Base-by-base conservation (phyloP, 2,329 filamentous ascomycete species). In the Calonectria pauciramosa region DNA sequence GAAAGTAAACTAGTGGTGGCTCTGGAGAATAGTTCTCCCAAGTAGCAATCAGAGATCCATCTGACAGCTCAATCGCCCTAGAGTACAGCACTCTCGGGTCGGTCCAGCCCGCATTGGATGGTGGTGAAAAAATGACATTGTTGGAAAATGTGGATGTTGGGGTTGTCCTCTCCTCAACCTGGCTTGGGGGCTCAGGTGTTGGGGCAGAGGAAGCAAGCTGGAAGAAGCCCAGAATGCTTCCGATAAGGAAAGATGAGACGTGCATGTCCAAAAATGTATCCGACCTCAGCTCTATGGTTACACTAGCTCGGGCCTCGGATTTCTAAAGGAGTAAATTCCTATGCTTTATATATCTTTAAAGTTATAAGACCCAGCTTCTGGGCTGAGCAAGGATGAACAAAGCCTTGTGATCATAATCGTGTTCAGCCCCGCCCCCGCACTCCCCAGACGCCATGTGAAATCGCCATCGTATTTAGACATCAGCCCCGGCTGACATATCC, bases 1-100 rank as follows among this genome's bases (percentile, higher is more conserved):
- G 91, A 80, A 91, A 92, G 82, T 85, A 86, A 14, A 90, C 89
- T 1, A 85, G 80, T 1, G 90, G 90, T 20, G 90, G 90, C 78
- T 92, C 87, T 9, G 88, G 88, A 23, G 87, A 88, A 83, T 91
- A 90, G 83, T 90, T 90, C 78, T 90, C 89, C 88, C 89, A 90
- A 0, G 89, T 91, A 32, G 87, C 87, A 18, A 91, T 83, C 14
- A 91, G 85, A 23, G 86, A 85, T n/a, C 88, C 85, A 74, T 87
- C 86, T 1, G 82, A 79, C 10, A 89, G 84, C 81, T 89, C 84
- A 7, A 85, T 82, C 5, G 85, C 84, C 18, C 88, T 87, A 11
- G 87, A 83, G 70, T 89, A 89, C 7, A 89, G 82, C 3, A 87
- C 85, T 13, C 84, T 82, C 0, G 87, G 87, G 60, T 86, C 84